Base-by-base conservation (phyloP, 495 filamentous ascomycete genomes). In the Annulohypoxylon bovei region DNA sequence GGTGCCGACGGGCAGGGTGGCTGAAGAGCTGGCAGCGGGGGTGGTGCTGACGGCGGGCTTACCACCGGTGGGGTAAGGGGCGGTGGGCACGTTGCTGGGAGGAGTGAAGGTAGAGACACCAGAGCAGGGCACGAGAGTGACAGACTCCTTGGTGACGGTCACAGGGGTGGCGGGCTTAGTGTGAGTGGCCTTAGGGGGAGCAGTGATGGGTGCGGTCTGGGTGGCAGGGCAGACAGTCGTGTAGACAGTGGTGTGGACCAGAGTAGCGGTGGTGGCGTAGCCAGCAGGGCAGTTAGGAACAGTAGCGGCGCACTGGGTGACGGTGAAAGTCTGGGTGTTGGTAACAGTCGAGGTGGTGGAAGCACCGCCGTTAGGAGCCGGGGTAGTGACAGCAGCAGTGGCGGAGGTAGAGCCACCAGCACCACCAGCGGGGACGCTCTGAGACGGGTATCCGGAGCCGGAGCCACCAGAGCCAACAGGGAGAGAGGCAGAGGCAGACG, bases 201-300 rank as follows among this genome's bases (percentile, higher is more conserved):
- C 64, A 52, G 68, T 69, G 52, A 68, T 69, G 22, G 70, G 40
- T 0, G 4, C 62, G 28, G 77, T 79, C 64, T 68, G 67, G n/a
- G 71, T 75, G 20, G 67, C 76, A 40, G 76, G 75, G 70, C 75
- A 78, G 25, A 78, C 72, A 12, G 75, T 79, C n/a, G 73, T 76
- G 68, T 70, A 74, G 25, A 68, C 58, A 30, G 73, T 73, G 37
- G 69, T 72, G 61, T 75, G 61, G 30, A 73, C 46, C 14, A 79
- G 16, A 37, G 77, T 79, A 3, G 70, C 72, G 7, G 74, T 74
- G 44, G 76, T 75, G 49, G 72, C 64, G 59, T 78, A 76, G 20
- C 70, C 70, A 52, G 74, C 68, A 11, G 77, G 77, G 74, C 77
- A 79, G 76, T 79, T 79, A 44, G 74, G 52, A 18, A 79, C 74